phyloP scores from a whole-genome alignment of 2,329 filamentous ascomycete genomes.

The Claviceps sp. region DNA sequence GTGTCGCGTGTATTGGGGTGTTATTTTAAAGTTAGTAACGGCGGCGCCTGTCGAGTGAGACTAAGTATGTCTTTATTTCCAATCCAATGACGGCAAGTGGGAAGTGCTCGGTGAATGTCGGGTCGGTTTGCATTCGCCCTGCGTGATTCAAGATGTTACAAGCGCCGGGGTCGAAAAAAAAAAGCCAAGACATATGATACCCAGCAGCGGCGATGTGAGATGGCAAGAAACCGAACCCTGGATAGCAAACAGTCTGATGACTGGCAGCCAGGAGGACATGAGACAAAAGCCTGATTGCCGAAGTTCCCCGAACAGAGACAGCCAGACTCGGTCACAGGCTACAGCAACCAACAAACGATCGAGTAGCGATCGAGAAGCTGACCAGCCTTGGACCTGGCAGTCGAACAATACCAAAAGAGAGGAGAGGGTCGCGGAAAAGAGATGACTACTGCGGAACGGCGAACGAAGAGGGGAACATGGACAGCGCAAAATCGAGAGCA shows the following conservation, averaged over 20 bases:
- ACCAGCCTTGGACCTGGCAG: background rate
- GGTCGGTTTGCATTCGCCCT: background rate
- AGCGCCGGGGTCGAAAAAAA: conserved; percentile 3
- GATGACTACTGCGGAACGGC: background rate
- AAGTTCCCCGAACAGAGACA: background rate
- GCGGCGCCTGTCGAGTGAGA: background rate
- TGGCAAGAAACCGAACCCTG: conserved; percentile 1
- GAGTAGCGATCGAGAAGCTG: background rate
- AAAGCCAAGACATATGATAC: conserved; percentile 18
- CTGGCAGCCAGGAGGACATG: conserved; percentile 4
- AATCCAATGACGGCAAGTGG: background rate
- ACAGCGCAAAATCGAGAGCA: background rate
- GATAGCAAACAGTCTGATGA: background rate
- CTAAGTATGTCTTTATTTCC: background rate
- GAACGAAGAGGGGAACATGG: background rate
- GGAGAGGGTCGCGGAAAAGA: too few species aligned
- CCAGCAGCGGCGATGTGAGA: conserved; percentile 6
- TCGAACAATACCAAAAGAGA: background rate
- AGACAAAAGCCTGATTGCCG: background rate
- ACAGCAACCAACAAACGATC: background rate
- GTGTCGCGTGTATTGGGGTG: conserved; percentile 18
- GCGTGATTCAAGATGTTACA: conserved; percentile 7
- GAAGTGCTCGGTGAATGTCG: background rate
- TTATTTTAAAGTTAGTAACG: conserved; percentile 2
- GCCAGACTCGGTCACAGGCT: background rate